Percentiles rank a stretch among this genome's conserved stretches.
Conservation (phyloP, 495 filamentous ascomycete genomes). For the Letharia lupina region DNA sequence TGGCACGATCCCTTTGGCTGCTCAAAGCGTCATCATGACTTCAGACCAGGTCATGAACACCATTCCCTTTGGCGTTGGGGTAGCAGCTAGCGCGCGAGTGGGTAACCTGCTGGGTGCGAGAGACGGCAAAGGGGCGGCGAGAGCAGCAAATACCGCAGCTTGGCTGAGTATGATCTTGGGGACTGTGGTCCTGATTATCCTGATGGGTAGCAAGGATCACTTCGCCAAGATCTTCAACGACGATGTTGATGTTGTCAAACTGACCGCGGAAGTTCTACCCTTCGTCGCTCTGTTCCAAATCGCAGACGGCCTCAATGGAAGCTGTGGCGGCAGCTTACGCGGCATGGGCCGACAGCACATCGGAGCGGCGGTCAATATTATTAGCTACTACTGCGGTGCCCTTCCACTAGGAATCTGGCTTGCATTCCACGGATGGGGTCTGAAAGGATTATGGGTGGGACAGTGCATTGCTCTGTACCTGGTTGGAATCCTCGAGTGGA, state of each 20-base stretch:
- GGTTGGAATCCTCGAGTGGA: slow-evolving; percentile 73
- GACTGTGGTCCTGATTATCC: slow-evolving; percentile 53
- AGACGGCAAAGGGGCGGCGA: slow-evolving; percentile 57
- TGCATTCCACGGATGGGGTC: slow-evolving; percentile 84
- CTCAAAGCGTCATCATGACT: slow-evolving; percentile 92
- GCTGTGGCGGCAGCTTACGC: slow-evolving; percentile 71
- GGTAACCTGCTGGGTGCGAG: slow-evolving; percentile 75
- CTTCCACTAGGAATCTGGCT: slow-evolving; percentile 78
- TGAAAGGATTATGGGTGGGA: slow-evolving; percentile 77
- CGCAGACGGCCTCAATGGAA: slow-evolving; percentile 79
- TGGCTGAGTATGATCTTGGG: slow-evolving; percentile 65
- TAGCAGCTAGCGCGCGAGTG: slow-evolving; percentile 70
- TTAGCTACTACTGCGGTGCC: slow-evolving; percentile 84
- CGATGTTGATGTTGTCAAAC: slow-evolving; percentile 60
- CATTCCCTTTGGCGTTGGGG: slow-evolving; percentile 83
- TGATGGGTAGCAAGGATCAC: slow-evolving; percentile 66
- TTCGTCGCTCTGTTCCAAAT: slow-evolving; percentile 93
- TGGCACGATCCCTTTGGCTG: slow-evolving; percentile 74
- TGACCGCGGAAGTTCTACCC: slow-evolving; percentile 78
- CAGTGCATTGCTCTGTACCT: slow-evolving; percentile 85
- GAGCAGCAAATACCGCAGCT: slow-evolving; percentile 72
- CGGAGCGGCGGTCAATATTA: slow-evolving; percentile 76
- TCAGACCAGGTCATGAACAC: slow-evolving; percentile 89
- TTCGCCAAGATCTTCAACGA: slow-evolving; percentile 84
- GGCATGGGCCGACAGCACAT: slow-evolving; percentile 88